Percentiles rank a stretch among this genome's conserved stretches.
phyloP scores from a whole-genome alignment of 306 rosid genomes.

The Pueraria montana region DNA sequence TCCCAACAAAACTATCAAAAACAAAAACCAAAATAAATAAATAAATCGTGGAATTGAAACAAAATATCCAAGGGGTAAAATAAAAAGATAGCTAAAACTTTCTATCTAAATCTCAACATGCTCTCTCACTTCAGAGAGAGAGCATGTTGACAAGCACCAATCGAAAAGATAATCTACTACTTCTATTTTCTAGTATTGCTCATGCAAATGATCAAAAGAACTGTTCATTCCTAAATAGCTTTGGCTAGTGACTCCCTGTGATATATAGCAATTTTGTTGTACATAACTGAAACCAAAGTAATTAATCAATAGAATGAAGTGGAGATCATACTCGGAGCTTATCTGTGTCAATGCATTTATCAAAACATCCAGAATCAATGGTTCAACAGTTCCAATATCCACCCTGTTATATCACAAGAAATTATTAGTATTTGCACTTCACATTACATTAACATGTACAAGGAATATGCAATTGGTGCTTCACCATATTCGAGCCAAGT shows the following conservation, averaged over 20 bases:
- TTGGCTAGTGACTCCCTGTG: slow-evolving; percentile 16
- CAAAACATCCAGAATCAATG: slow-evolving; percentile 81
- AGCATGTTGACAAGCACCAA: not conserved
- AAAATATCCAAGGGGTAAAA: not conserved
- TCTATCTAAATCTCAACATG: not conserved
- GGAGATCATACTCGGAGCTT: slow-evolving; percentile 84
- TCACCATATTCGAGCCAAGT: slow-evolving; percentile 93
- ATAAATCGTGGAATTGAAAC: slow-evolving; percentile 1
- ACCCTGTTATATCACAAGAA: slow-evolving; percentile 65
- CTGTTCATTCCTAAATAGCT: slow-evolving; percentile 14
- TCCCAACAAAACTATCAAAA: slow-evolving; percentile 72
- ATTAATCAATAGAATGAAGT: not conserved
- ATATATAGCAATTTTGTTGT: not conserved
- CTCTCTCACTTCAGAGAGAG: not conserved
- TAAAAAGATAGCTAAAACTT: not conserved
- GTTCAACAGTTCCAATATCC: slow-evolving; percentile 88
- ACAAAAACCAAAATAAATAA: not conserved
- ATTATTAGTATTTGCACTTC: slow-evolving; percentile 37
- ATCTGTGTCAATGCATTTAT: slow-evolving; percentile 92
- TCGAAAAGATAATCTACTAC: not conserved
- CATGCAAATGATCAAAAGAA: slow-evolving; percentile 8
- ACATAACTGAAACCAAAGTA: slow-evolving; percentile 7
- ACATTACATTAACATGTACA: slow-evolving; percentile 28
- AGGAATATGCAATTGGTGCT: slow-evolving; percentile 17
- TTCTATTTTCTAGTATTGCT: not conserved